Percentiles rank a stretch among this genome's conserved stretches.
Evolutionary conservation across 257 asterid genomes (phyloP).

Genomic region (Capsicum rhomboideum): DNA sequence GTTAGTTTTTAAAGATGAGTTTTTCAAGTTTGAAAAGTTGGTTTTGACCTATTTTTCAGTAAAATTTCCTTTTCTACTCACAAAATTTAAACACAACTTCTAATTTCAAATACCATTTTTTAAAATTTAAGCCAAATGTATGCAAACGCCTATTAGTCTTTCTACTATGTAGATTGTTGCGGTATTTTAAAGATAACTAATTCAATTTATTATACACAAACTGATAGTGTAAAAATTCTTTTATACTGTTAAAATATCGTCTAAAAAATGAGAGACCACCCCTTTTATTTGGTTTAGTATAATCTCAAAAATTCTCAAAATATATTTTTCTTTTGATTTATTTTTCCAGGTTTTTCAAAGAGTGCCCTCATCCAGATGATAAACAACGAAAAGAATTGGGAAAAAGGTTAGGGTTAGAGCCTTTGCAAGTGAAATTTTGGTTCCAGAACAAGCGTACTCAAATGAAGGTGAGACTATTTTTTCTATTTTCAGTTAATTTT

Average conservation of each 20-base stretch:
- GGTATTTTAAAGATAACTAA: background rate
- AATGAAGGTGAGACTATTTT: conserved; percentile 43
- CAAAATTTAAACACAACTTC: no score
- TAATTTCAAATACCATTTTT: background rate
- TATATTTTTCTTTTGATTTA: background rate
- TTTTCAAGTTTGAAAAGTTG: no score
- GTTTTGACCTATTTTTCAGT: no score
- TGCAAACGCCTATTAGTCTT: background rate
- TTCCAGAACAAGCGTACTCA: conserved; percentile 93
- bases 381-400: conserved; percentile 92
- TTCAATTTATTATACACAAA: background rate
- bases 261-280: background rate
- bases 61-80: background rate
- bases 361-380: conserved; percentile 94
- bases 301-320: background rate
- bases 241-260: background rate
- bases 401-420: conserved; percentile 58
- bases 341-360: conserved; percentile 51
- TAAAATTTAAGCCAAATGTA: background rate
- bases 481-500: background rate
- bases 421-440: conserved; percentile 92
- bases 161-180: background rate
- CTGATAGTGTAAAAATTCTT: background rate
- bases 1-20: no score
- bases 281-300: background rate